Evolutionary conservation across 2,329 filamentous ascomycete species (phyloP), one percentile per base, ranked within the genome.

Genomic region (Lasiodiplodia sp.): DNA sequence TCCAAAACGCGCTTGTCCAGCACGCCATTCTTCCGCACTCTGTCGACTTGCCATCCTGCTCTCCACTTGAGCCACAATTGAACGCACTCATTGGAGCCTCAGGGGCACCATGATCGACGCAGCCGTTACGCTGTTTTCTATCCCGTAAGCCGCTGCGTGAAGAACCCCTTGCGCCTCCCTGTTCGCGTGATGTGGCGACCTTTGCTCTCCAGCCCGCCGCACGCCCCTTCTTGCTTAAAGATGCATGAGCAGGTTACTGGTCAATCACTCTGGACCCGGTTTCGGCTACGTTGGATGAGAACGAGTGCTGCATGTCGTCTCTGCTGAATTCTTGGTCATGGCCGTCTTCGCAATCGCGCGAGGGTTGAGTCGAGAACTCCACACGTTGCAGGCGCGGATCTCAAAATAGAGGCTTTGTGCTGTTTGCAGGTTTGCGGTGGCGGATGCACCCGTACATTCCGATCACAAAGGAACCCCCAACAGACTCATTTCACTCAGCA

Each of bases 401-500:
- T 10, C 31, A 31, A 31, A 31, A 34, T 34, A 34, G 31, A 34
- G 31, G 31, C 31, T 34, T 34, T 34, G 25, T 49, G 40, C 58
- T 51, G 58, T 51, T 63, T 63, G 58, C 40, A 37, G 58, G 18
- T 7, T 31, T 21, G 16, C 18, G 47, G n/a, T 25, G 6, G 16
- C 56, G 34, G n/a, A 58, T 58, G 34, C 56, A 60, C 57, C 37
- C 40, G 40, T 23, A 49, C 58, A 51, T 63, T 63, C 58, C 40
- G 6, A 34, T 10, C 16, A 58, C 56, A 63, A 63, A 63, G 40
- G 25, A 31, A 37, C 6, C 16, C 25, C 11, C 25, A 4, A n/a
- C 31, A 34, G 31, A 34, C 31, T 10, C 31, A 10, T 23, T 12
- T 49, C 25, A 21, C 18, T 2, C 40, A 12, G 21, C 40, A 25